Percentiles rank a stretch among this genome's conserved stretches.
phyloP scores from a whole-genome alignment of 495 filamentous ascomycete genomes.

The Aspergillus bertholletiae region DNA sequence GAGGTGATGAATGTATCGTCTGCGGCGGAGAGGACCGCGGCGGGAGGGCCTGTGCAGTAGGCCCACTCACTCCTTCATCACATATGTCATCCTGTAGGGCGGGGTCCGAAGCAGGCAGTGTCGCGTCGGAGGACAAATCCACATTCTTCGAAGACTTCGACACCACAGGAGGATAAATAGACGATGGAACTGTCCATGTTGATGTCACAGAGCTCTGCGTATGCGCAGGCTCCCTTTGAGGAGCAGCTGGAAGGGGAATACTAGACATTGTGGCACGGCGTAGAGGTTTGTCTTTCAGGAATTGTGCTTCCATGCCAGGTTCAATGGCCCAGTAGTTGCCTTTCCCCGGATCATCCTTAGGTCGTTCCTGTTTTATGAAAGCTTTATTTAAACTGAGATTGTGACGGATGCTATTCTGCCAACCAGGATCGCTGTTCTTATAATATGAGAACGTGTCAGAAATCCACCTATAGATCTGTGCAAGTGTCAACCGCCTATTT shows the following conservation, averaged over 20 bases:
- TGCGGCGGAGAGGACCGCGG: conserved; percentile 59
- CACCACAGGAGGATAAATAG: conserved; percentile 17
- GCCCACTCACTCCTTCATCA: conserved; percentile 40
- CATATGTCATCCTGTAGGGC: conserved; percentile 62
- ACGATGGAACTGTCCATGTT: conserved; percentile 40
- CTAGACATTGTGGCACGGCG: conserved; percentile 54
- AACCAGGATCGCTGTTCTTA: conserved; percentile 75
- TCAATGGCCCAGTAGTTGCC: conserved; percentile 98
- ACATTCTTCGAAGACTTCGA: conserved; percentile 26
- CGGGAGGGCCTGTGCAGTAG: conserved; percentile 27
- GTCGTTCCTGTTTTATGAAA: conserved; percentile 93
- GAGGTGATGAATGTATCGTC: conserved; percentile 83
- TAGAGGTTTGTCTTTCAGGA: conserved; percentile 76
- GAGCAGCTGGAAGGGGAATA: conserved; percentile 35
- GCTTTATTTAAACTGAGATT: conserved; percentile 97
- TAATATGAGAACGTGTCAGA: conserved; percentile 90
- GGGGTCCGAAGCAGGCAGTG: conserved; percentile 81
- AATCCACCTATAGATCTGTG: conserved; percentile 99
- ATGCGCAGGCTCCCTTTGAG: conserved; percentile 31
- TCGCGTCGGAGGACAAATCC: conserved; percentile 92
- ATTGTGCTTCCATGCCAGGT: conserved; percentile 80
- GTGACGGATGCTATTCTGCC: conserved; percentile 98
- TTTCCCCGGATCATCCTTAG: conserved; percentile 96
- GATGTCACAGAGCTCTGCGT: conserved; percentile 29
- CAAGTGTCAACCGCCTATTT: conserved; percentile 77